Conservation (phyloP, 2,329 filamentous ascomycete species). For the Plenodomus biglobosus region DNA sequence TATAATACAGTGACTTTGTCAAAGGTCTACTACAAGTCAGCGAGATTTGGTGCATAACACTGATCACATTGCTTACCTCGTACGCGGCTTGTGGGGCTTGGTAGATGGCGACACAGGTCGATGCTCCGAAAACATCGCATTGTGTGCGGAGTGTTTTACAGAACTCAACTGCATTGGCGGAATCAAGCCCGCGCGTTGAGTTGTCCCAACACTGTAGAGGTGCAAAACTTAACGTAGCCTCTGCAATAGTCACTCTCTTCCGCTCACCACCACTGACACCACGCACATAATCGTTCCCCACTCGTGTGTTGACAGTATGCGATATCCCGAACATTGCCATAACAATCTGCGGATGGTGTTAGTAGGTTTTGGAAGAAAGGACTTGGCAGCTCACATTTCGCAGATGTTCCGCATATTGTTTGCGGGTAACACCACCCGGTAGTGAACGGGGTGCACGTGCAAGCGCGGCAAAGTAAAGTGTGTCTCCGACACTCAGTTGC, state of each 20-base stretch:
- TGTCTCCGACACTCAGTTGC: slow-evolving; percentile 72
- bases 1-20: slow-evolving; percentile 72
- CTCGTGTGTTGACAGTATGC: slow-evolving; percentile 69
- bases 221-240: slow-evolving; percentile 19
- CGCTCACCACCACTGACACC: slow-evolving; percentile 72
- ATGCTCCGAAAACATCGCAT: slow-evolving; percentile 52
- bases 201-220: slow-evolving; percentile 51
- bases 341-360: slow-evolving; percentile 50
- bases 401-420: slow-evolving; percentile 61
- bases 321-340: slow-evolving; percentile 75
- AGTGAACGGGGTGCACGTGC: slow-evolving; percentile 60
- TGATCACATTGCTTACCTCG: slow-evolving; percentile 44
- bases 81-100: slow-evolving; percentile 68
- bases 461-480: slow-evolving; percentile 70
- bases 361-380: background rate
- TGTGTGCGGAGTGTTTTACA: slow-evolving; percentile 54
- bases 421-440: slow-evolving; percentile 58
- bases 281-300: slow-evolving; percentile 72
- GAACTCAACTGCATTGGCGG: slow-evolving; percentile 58
- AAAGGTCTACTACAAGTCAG: slow-evolving; percentile 46
- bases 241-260: slow-evolving; percentile 34
- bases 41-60: background rate
- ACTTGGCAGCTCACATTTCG: slow-evolving; percentile 49
- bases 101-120: slow-evolving; percentile 54
- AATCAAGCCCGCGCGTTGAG: slow-evolving; percentile 30